Evolutionary conservation across 208 protist species (phyloP).

Genomic region (Strigomonas galati): DNA sequence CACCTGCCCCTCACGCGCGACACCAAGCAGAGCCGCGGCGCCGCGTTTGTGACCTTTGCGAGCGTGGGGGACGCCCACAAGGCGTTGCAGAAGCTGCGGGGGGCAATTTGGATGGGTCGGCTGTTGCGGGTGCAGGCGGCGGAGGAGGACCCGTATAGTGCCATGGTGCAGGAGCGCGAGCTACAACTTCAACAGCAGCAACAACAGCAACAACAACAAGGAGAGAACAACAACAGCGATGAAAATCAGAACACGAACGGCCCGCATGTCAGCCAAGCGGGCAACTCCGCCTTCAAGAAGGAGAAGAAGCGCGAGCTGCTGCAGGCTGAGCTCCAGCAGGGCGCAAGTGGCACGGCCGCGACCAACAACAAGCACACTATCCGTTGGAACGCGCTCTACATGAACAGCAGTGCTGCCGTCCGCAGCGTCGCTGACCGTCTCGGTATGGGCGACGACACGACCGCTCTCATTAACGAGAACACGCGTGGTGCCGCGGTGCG

Average conservation of each 20-base stretch:
- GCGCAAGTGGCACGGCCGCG: not conserved
- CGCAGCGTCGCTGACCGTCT: conserved; percentile 62
- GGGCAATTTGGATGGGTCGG: conserved; percentile 89
- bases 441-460: conserved; percentile 46
- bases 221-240: conserved; percentile 1
- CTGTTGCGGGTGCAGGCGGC: conserved; percentile 64
- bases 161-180: not conserved
- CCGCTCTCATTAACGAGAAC: conserved; percentile 43
- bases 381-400: conserved; percentile 79
- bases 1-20: conserved; percentile 94
- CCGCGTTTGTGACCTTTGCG: conserved; percentile 91
- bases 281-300: conserved; percentile 63
- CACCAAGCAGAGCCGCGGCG: conserved; percentile 91
- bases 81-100: conserved; percentile 71
- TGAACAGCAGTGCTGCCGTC: conserved; percentile 80
- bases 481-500: conserved; percentile 87
- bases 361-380: conserved; percentile 10
- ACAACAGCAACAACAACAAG: not conserved
- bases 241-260: conserved; percentile 1
- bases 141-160: conserved; percentile 73
- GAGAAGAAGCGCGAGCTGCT: conserved; percentile 34
- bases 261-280: conserved; percentile 26
- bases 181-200: not conserved
- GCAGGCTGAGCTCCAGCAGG: not conserved
- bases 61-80: conserved; percentile 80